Evolutionary conservation across 2,329 filamentous ascomycete species (phyloP).

Genomic region (Pseudogymnoascus sp.): DNA sequence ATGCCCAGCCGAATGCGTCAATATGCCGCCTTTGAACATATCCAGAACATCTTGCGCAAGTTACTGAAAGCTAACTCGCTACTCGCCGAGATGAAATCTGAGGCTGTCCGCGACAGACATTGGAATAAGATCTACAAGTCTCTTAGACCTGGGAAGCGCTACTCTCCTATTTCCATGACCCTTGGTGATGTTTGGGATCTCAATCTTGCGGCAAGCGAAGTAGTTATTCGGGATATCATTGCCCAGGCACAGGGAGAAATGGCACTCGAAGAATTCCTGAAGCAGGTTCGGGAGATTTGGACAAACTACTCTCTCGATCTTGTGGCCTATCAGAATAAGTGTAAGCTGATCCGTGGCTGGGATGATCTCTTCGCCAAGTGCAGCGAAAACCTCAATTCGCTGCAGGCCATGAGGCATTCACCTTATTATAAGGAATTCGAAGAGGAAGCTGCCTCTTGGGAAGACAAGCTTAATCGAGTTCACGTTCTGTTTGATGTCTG

Average conservation of each 20-base stretch:
- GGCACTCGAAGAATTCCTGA: constrained; percentile 94
- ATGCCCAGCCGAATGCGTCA: constrained; percentile 99
- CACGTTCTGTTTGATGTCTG: constrained; percentile 98
- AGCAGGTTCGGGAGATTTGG: constrained; percentile 94
- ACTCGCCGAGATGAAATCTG: constrained; percentile 84
- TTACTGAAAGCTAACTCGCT: constrained; percentile 85
- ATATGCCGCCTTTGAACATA: constrained; percentile 98
- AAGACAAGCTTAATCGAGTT: constrained; percentile 94
- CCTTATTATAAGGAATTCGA: constrained; percentile 99
- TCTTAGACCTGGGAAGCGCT: constrained; percentile 83
- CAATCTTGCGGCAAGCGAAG: constrained; percentile 78
- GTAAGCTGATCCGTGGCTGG: constrained; percentile 92
- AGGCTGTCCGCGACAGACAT: constrained; percentile 90
- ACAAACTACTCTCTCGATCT: constrained; percentile 89
- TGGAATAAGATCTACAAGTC: constrained; percentile 98
- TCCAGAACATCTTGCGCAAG: constrained; percentile 81
- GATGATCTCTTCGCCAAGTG: constrained; percentile 98
- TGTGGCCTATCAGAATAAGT: constrained; percentile 96
- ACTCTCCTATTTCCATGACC: constrained; percentile 88
- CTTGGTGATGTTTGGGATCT: constrained; percentile 99
- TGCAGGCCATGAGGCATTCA: constrained; percentile 98
- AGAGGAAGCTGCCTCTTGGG: constrained; percentile 92
- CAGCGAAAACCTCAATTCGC: constrained; percentile 92
- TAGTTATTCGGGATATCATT: constrained; percentile 85
- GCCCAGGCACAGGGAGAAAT: constrained; percentile 95